Evolutionary conservation across 148 eudicot genomes (phyloP).

Genomic region (Pouteria glomerata): DNA sequence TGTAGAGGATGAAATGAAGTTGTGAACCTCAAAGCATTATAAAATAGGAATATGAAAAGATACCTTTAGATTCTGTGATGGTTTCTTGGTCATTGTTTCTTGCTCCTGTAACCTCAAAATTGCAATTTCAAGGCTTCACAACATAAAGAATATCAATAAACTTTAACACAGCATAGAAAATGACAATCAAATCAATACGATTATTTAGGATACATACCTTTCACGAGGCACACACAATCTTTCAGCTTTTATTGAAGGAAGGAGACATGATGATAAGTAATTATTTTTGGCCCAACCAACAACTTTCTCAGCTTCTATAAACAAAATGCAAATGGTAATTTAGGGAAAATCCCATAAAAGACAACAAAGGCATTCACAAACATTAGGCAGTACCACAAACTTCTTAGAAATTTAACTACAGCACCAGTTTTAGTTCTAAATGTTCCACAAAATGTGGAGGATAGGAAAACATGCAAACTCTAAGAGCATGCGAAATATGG

Average conservation of each 20-base stretch:
- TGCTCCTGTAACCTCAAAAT: conserved; percentile 75
- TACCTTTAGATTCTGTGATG: conserved; percentile 76
- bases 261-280: conserved; percentile 68
- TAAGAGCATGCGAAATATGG: not conserved
- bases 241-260: conserved; percentile 66
- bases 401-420: not conserved
- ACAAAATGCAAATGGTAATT: conserved; percentile 4
- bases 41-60: not conserved
- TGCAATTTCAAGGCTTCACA: conserved; percentile 75
- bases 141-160: conserved; percentile 11
- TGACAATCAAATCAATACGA: not conserved
- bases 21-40: not conserved
- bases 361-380: not conserved
- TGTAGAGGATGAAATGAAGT: conserved; percentile 6
- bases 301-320: conserved; percentile 84
- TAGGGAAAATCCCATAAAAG: not conserved
- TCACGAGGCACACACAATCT: conserved; percentile 63
- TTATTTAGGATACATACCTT: conserved; percentile 46
- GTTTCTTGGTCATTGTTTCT: conserved; percentile 68
- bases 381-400: not conserved
- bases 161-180: conserved; percentile 4
- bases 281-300: conserved; percentile 98
- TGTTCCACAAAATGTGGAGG: not conserved
- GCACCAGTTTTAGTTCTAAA: not conserved
- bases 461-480: not conserved